Base-by-base conservation (phyloP, 2,329 filamentous ascomycete species). In the Cladorrhinum sp. region DNA sequence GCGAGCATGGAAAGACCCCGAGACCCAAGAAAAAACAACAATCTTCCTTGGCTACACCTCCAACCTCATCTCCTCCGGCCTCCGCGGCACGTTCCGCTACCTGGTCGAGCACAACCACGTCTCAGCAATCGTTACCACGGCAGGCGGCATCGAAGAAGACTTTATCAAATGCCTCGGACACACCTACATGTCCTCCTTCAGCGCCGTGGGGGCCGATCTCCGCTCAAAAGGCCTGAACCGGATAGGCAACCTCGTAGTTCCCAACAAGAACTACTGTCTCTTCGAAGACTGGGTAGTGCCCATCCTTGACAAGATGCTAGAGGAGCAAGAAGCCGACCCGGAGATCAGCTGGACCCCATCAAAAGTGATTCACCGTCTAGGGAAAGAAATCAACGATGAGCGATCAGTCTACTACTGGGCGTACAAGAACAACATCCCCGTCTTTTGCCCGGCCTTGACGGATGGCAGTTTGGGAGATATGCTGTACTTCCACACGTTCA, bases 261-360 rank as follows among this genome's bases (percentile, higher is more conserved):
- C 95, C 5, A 99, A 99, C 74, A 91, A 87, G 74, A 99, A 99
- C 77, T 96, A 99, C 79, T 98, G 95, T 74, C 87, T 89, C 6
- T 99, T 99, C 69, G 95, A 99, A 74, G 95, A 99, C 78, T 99
- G 95, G 95, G 82, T 99, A 6, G 84, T 98, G 55, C 95, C 95
- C 2, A 96, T 99, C 67, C 80, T 99, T n/a, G 91, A 98, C 77
- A 86, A 79, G 67, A 95, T 99, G 92, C 82, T 98, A 2, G 88
- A 89, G 67, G 95, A 99, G 76, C 95, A 99, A 74, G 93, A 98
- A 73, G 88, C 86, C 0, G 88, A 85, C 69, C 90, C 86, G 73
- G 42, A 90, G 65, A 82, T 96, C 65, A 83, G 88, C 77, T 99
- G 95, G 95, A 98, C 95, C 0, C 95, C 95, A 0, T 95, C 90